Percentiles rank a stretch among this genome's conserved stretches.
Evolutionary conservation across 768 basidiomycete species (phyloP).

Genomic region (Termitomyces sp.): DNA sequence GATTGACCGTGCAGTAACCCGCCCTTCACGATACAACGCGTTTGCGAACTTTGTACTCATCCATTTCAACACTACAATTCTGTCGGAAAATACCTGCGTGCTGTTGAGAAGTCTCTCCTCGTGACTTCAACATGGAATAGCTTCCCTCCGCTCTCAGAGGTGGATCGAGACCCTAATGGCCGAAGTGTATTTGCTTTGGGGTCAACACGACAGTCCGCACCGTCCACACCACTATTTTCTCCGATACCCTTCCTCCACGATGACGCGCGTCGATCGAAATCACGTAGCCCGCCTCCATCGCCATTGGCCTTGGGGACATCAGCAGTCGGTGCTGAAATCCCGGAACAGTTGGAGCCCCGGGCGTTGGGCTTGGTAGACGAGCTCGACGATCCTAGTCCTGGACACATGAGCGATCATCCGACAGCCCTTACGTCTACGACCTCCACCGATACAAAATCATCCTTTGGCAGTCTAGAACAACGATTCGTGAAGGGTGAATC

Average conservation of each 20-base stretch:
- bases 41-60: conserved; percentile 73
- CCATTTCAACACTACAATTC: conserved; percentile 71
- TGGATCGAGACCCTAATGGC: conserved; percentile 30
- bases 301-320: conserved; percentile 51
- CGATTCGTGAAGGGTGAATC: conserved; percentile 49
- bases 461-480: background rate
- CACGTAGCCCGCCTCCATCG: conserved; percentile 74
- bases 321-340: conserved; percentile 23
- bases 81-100: conserved; percentile 84
- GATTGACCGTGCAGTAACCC: conserved; percentile 34
- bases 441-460: conserved; percentile 16
- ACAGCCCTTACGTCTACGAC: conserved; percentile 67
- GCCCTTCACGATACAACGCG: conserved; percentile 87
- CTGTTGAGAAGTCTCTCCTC: conserved; percentile 74
- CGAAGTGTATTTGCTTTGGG: conserved; percentile 39
- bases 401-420: conserved; percentile 80
- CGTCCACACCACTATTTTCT: conserved; percentile 79
- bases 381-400: conserved; percentile 78
- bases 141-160: conserved; percentile 51
- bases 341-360: conserved; percentile 39
- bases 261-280: conserved; percentile 75
- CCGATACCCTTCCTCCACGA: conserved; percentile 86
- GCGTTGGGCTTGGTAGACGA: conserved; percentile 80
- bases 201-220: conserved; percentile 47
- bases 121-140: conserved; percentile 78